Evolutionary conservation across 176 grass and related monocot genomes (phyloP), one percentile per base, ranked within the genome.

Genomic region (Raddia distichophylla): DNA sequence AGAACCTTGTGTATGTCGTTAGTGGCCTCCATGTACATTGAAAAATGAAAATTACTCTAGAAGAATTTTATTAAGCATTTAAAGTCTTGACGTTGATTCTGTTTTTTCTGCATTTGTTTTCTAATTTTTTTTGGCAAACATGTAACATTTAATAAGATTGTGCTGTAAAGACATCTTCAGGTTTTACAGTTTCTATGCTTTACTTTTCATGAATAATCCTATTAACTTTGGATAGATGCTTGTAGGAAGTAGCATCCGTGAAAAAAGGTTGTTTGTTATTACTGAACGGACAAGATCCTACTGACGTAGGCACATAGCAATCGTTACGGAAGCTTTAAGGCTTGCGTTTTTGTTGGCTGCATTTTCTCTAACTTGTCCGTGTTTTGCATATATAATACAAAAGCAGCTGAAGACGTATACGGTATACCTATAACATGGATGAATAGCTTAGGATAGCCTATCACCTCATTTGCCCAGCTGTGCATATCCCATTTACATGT

Each of bases 291-390:
- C 44, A 49, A 52, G 50, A 52, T 27, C 11, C 27, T 27, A 27
- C 27, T 27, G 27, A 27, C 0, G 27, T 27, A 27, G 27, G 27
- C 27, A 27, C 27, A 27, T 27, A 27, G 5, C 67, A 67, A 44
- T 3, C 35, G 5, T 69, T 18, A 22, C 10, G 1, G 66, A 47
- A 48, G 67, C 20, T 8, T n/a, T 15, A 45, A 14, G 0, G 67
- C 5, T 10, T 70, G n/a, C 11, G 11, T 7, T 49, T 49, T 49
- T 15, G 19, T 8, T 15, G 11, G n/a, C 7, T 71, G 68, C 68
- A 71, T 71, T 19, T 71, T 49, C 19, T 13, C 45, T 69, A 69
- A n/a, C 22, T 7, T 70, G 44, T 70, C 44, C n/a, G 49, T 70
- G 22, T 70, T 70, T 70, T 48, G 16, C 6, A 44, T 22, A 44